phyloP scores from a whole-genome alignment of 78 protist genomes.

The Acrasis kona region DNA sequence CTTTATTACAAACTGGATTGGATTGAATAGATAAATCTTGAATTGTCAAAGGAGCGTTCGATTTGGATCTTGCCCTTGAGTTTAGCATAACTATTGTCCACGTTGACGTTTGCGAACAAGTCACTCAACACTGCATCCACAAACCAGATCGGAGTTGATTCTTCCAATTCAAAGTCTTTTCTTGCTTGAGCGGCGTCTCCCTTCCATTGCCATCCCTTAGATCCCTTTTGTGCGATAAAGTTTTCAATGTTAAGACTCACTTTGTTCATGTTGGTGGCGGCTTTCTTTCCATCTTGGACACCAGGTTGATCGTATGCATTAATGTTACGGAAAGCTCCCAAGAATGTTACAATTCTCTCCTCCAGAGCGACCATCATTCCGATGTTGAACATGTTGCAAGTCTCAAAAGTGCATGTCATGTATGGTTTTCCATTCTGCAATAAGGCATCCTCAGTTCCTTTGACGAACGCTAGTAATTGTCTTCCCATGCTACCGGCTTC shows the following conservation, averaged over 20 bases:
- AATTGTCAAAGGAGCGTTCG: background rate
- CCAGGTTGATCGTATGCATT: conserved; percentile 59
- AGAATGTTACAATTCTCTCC: conserved; percentile 32
- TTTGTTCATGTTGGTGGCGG: background rate
- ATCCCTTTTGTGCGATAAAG: background rate
- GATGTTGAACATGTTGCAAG: conserved; percentile 9
- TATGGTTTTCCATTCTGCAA: conserved; percentile 10
- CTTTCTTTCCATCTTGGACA: conserved; percentile 10
- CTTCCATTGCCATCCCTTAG: background rate
- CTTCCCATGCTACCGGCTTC: conserved; percentile 45
- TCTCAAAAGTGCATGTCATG: conserved; percentile 1
- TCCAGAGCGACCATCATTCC: conserved; percentile 60
- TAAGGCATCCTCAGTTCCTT: conserved; percentile 38
- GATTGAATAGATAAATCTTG: background rate
- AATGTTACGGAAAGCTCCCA: conserved; percentile 27
- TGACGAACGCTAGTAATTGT: conserved; percentile 34
- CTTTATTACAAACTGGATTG: background rate
- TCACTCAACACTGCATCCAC: background rate
- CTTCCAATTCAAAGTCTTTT: background rate
- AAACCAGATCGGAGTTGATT: background rate
- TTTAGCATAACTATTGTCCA: background rate
- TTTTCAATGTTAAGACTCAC: background rate
- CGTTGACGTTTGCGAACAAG: background rate
- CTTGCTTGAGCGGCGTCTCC: background rate
- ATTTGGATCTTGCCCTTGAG: background rate